Conservation (phyloP, 2,329 filamentous ascomycete species). For the Cladosporium oxysporum region DNA sequence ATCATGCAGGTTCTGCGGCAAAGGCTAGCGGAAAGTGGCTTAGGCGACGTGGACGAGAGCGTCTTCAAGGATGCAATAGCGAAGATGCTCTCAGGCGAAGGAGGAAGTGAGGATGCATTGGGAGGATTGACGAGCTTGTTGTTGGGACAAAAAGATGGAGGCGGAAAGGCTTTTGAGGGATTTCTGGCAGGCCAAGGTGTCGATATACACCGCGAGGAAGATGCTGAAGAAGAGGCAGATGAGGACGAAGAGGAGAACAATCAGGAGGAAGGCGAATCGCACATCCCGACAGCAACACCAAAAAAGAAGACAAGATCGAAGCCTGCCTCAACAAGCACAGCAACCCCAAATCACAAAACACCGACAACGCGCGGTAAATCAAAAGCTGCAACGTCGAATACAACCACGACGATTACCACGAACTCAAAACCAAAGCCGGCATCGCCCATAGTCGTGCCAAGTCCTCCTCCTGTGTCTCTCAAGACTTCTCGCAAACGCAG, state of each 20-base stretch:
- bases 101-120: conserved; percentile 44
- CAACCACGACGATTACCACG: neutral
- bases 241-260: neutral
- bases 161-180: conserved; percentile 9
- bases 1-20: conserved; percentile 38
- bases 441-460: neutral
- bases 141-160: conserved; percentile 34
- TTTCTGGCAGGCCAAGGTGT: conserved; percentile 17
- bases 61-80: conserved; percentile 46
- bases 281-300: neutral
- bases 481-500: conserved; percentile 12
- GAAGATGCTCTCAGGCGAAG: conserved; percentile 48
- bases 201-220: conserved; percentile 1
- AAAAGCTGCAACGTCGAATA: neutral
- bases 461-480: neutral
- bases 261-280: neutral
- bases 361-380: neutral
- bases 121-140: conserved; percentile 46
- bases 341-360: conserved; percentile 2
- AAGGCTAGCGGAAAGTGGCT: conserved; percentile 34
- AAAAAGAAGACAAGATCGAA: neutral
- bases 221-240: neutral
- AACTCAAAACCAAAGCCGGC: neutral
- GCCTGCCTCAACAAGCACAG: neutral
- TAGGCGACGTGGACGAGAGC: conserved; percentile 44